Evolutionary conservation across 257 asterid species (phyloP).

Genomic region (Jacaranda copaia): DNA sequence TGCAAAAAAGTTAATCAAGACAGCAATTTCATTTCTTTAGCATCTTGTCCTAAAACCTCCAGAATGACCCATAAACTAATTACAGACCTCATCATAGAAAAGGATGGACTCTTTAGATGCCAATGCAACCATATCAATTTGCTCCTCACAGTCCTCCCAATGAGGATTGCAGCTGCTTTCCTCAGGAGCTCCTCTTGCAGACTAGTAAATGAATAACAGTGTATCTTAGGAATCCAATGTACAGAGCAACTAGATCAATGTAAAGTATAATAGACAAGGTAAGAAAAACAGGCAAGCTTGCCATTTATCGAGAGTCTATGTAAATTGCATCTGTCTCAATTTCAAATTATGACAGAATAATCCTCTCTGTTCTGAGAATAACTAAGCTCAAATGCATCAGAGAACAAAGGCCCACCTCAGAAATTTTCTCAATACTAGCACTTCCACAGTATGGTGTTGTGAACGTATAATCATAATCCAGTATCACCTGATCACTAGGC

Average conservation of each 20-base stretch:
- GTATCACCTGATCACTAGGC: conserved; percentile 84
- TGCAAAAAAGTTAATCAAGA: conserved; percentile 27
- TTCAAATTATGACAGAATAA: conserved; percentile 23
- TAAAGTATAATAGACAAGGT: conserved; percentile 13
- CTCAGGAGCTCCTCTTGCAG: conserved; percentile 53
- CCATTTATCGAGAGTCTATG: conserved; percentile 10
- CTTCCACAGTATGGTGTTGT: conserved; percentile 95
- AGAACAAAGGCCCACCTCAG: conserved; percentile 64
- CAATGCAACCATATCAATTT: conserved; percentile 84
- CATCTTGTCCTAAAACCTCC: conserved; percentile 34
- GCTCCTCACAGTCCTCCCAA: conserved; percentile 85
- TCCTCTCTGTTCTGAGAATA: conserved; percentile 30
- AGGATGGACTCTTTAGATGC: conserved; percentile 91
- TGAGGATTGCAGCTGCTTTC: conserved; percentile 51
- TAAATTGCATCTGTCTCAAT: conserved; percentile 25
- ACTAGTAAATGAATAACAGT: conserved; percentile 58
- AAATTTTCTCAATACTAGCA: conserved; percentile 52
- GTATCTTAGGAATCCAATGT: conserved; percentile 33
- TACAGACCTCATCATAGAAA: conserved; percentile 90
- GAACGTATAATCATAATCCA: conserved; percentile 97
- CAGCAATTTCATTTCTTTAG: conserved; percentile 28
- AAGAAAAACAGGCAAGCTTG: conserved; percentile 22
- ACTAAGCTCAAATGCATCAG: conserved; percentile 35
- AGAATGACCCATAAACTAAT: conserved; percentile 30
- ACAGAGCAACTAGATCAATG: conserved; percentile 18